phyloP scores from a whole-genome alignment of 306 rosid species.

The Dryas octopetala region DNA sequence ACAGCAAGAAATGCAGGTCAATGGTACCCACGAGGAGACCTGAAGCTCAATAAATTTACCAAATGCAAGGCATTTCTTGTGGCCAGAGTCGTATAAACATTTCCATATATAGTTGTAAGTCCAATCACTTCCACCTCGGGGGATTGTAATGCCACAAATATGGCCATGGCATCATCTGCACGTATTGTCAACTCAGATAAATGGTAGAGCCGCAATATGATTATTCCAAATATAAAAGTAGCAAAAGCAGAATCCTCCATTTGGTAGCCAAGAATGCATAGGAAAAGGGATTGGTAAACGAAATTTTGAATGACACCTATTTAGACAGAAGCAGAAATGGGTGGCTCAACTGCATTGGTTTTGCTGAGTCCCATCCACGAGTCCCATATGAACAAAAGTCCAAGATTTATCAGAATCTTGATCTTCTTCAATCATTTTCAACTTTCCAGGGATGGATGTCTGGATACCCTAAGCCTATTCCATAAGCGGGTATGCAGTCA shows the following conservation, averaged over 20 bases:
- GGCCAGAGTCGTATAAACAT: conserved; percentile 83
- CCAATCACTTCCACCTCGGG: conserved; percentile 83
- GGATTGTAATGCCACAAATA: conserved; percentile 74
- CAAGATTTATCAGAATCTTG: not conserved
- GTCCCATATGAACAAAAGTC: not conserved
- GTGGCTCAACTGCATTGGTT: not conserved
- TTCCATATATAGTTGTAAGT: conserved; percentile 86
- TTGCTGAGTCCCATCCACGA: not conserved
- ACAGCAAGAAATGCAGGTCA: not conserved
- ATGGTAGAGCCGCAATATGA: not conserved
- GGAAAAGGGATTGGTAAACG: not conserved
- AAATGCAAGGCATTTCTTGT: conserved; percentile 96
- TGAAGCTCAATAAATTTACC: conserved; percentile 39
- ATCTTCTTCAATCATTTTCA: not conserved
- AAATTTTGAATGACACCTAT: not conserved
- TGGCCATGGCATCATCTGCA: conserved; percentile 94
- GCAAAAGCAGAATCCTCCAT: not conserved
- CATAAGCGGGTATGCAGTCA: not conserved
- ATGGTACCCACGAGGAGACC: not conserved
- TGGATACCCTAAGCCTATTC: not conserved
- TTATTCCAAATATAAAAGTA: not conserved
- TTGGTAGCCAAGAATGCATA: not conserved
- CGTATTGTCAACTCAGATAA: not conserved
- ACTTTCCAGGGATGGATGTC: not conserved
- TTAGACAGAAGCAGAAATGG: no score